Evolutionary conservation across 805 yeast species (phyloP).

Genomic region (Yamadazyma sp.): DNA sequence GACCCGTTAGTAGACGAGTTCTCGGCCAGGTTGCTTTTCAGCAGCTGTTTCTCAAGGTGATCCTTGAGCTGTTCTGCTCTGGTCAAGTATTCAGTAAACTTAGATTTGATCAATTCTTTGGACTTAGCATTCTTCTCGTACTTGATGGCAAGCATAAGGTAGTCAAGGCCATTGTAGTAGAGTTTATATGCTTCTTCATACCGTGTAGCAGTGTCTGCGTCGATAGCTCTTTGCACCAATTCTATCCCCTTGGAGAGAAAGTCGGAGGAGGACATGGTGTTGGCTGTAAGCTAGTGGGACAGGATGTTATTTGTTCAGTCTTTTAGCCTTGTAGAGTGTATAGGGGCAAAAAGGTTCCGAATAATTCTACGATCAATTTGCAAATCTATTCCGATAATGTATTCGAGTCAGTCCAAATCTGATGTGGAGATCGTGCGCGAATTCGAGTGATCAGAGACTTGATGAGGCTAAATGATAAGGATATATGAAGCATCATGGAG

Average conservation of each 20-base stretch:
- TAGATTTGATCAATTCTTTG: slow-evolving; percentile 82
- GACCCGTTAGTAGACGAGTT: slow-evolving; percentile 56
- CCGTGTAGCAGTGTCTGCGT: slow-evolving; percentile 83
- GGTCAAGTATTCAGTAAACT: slow-evolving; percentile 86
- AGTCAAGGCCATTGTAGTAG: slow-evolving; percentile 91
- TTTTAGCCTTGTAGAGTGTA: too few species aligned
- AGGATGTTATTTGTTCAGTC: too few species aligned
- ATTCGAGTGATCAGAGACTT: too few species aligned
- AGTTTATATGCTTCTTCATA: slow-evolving; percentile 93
- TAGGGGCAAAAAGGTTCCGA: too few species aligned
- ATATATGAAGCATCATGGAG: too few species aligned
- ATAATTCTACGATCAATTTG: too few species aligned
- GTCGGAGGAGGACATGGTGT: slow-evolving; percentile 41
- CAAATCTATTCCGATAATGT: too few species aligned
- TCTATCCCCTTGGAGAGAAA: slow-evolving; percentile 94
- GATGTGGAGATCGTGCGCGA: too few species aligned
- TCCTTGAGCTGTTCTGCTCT: slow-evolving; percentile 94
- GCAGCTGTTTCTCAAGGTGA: slow-evolving; percentile 68
- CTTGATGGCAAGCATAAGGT: slow-evolving; percentile 91
- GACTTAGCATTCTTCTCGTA: slow-evolving; percentile 87
- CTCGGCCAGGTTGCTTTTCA: slow-evolving; percentile 48
- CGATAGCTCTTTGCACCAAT: slow-evolving; percentile 90
- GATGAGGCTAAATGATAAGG: too few species aligned
- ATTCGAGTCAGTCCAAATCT: too few species aligned
- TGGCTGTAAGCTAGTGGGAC: too few species aligned